phyloP scores from a whole-genome alignment of 108 stramenopile species.

The Skeletonema menzelii region DNA sequence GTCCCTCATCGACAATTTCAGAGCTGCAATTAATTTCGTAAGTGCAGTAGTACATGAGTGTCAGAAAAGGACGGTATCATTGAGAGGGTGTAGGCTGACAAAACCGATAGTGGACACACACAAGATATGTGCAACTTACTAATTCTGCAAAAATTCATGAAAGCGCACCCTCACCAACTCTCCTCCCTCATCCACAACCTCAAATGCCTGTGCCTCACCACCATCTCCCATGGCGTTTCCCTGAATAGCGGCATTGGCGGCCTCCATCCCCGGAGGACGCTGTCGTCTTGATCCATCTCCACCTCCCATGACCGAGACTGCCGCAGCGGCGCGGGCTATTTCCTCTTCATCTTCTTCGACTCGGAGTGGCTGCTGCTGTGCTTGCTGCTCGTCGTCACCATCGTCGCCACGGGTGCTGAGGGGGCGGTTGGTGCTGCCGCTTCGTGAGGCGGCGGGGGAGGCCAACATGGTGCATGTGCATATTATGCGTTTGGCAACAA shows the following conservation, averaged over 20 bases:
- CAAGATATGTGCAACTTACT: slow-evolving; percentile 45
- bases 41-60: neutral
- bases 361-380: neutral
- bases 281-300: neutral
- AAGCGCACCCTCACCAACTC: slow-evolving; percentile 74
- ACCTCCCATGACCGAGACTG: neutral
- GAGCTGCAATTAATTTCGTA: slow-evolving; percentile 10
- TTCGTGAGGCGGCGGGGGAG: neutral
- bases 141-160: slow-evolving; percentile 67
- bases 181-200: slow-evolving; percentile 72
- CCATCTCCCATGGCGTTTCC: slow-evolving; percentile 54
- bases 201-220: slow-evolving; percentile 40
- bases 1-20: slow-evolving; percentile 29
- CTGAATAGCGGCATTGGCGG: slow-evolving; percentile 74
- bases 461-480: neutral
- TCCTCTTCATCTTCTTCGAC: neutral
- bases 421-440: neutral
- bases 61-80: neutral
- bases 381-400: neutral
- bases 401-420: neutral
- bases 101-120: neutral
- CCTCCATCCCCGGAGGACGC: slow-evolving; percentile 19
- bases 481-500: too few species aligned
- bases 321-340: neutral
- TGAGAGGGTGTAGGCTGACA: neutral